Conservation (phyloP, 1,284 basidiomycete species). For the Malassezia japonica region DNA sequence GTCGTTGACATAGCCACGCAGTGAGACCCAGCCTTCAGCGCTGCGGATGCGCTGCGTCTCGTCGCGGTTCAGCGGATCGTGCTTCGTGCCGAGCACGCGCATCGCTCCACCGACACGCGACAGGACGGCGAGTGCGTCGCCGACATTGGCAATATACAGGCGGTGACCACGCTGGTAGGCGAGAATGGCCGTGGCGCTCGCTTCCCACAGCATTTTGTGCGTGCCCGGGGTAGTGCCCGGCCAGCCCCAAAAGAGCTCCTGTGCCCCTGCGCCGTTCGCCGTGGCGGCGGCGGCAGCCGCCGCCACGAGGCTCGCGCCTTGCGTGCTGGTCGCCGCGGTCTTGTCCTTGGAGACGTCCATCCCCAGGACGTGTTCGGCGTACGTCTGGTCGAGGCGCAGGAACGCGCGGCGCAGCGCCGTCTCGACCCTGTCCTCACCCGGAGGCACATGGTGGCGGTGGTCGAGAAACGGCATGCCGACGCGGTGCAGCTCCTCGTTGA, state of each 20-base stretch:
- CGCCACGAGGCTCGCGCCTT: constrained; percentile 2
- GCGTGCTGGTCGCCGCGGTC: constrained; percentile 17
- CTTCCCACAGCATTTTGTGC: constrained; percentile 35
- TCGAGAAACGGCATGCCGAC: not conserved
- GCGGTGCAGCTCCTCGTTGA: constrained; percentile 34
- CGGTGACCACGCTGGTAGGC: constrained; percentile 73
- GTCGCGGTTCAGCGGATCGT: constrained; percentile 77
- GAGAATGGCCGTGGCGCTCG: constrained; percentile 66
- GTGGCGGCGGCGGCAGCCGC: not conserved
- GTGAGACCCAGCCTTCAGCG: constrained; percentile 91
- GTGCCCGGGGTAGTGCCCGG: constrained; percentile 14
- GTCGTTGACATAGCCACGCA: constrained; percentile 86
- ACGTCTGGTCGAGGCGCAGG: constrained; percentile 39
- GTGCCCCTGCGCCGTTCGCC: not conserved
- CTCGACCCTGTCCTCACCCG: constrained; percentile 13
- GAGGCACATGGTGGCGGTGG: not conserved
- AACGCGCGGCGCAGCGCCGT: constrained; percentile 41
- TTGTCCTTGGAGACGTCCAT: constrained; percentile 25
- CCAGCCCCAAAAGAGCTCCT: constrained; percentile 20
- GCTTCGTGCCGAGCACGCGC: constrained; percentile 65
- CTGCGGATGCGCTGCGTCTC: constrained; percentile 79
- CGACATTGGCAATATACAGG: constrained; percentile 81
- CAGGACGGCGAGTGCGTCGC: constrained; percentile 78
- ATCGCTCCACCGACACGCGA: constrained; percentile 69
- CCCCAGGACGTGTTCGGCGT: constrained; percentile 38